phyloP scores from a whole-genome alignment of 1,139 yeast genomes.

The Candida glucosophila region DNA sequence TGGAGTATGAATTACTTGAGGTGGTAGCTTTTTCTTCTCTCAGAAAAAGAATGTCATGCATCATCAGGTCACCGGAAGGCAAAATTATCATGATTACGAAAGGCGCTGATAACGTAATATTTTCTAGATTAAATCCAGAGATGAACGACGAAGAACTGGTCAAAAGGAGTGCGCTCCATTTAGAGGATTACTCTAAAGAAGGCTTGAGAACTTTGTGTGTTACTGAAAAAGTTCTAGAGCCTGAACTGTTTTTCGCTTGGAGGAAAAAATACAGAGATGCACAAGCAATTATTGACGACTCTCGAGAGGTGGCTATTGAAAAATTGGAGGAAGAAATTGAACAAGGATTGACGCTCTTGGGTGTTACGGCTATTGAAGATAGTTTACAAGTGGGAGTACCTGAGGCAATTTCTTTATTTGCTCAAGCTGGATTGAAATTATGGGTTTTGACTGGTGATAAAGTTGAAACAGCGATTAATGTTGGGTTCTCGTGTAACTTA shows the following conservation, averaged over 20 bases:
- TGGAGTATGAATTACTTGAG: conserved; percentile 67
- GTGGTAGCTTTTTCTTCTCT: conserved; percentile 83
- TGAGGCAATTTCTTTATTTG: conserved; percentile 75
- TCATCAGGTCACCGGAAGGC: conserved; percentile 39
- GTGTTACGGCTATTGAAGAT: conserved; percentile 98
- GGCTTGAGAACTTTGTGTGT: conserved; percentile 92
- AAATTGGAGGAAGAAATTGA: conserved; percentile 76
- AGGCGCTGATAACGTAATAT: conserved; percentile 93
- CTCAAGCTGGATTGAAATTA: conserved; percentile 85
- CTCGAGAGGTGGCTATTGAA: conserved; percentile 75
- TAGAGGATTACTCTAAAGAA: conserved; percentile 92
- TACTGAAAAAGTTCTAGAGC: conserved; percentile 69
- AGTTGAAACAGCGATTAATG: conserved; percentile 95
- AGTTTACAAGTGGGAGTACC: conserved; percentile 95
- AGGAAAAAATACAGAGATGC: conserved; percentile 62
- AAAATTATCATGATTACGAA: conserved; percentile 62
- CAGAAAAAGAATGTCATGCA: conserved; percentile 68
- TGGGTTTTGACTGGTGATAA: conserved; percentile 98
- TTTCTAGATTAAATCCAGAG: conserved; percentile 50
- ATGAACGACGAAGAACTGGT: conserved; percentile 27
- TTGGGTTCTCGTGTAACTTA: conserved; percentile 92
- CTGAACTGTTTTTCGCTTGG: conserved; percentile 62
- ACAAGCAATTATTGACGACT: conserved; percentile 56
- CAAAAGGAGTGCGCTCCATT: conserved; percentile 58
- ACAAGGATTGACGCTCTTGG: conserved; percentile 59